phyloP scores from a whole-genome alignment of 225 moss, liverwort and hornwort species.

The Bryoerythrophyllum caledonicum region DNA sequence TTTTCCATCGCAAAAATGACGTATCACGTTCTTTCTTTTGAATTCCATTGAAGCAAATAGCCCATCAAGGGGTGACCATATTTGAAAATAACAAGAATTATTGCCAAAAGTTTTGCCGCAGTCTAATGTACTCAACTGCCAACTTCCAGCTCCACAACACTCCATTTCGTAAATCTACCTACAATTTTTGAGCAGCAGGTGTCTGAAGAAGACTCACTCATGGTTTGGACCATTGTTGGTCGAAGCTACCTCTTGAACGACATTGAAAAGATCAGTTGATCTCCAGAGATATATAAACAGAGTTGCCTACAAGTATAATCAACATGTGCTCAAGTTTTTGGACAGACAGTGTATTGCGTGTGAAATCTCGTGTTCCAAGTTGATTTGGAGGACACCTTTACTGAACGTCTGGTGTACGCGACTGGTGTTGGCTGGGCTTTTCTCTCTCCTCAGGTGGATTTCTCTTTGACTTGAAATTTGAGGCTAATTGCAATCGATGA shows the following conservation, averaged over 20 bases:
- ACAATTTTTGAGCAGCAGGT: conserved; percentile 26
- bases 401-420: neutral
- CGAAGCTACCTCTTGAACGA: neutral
- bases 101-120: conserved; percentile 34
- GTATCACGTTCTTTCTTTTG: too few species aligned
- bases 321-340: conserved; percentile 5
- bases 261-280: neutral
- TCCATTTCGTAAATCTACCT: conserved; percentile 35
- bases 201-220: too few species aligned
- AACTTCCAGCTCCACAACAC: conserved; percentile 37
- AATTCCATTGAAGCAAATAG: too few species aligned
- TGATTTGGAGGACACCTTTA: neutral
- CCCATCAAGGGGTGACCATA: neutral
- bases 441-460: too few species aligned
- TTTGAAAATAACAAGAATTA: too few species aligned
- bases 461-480: too few species aligned
- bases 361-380: neutral
- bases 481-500: too few species aligned
- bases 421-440: too few species aligned
- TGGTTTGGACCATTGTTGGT: neutral
- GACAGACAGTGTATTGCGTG: neutral
- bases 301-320: neutral
- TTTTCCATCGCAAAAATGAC: too few species aligned
- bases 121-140: conserved; percentile 21
- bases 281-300: neutral